Evolutionary conservation across 306 rosid species (phyloP).

Genomic region (Vigna nakashimae): DNA sequence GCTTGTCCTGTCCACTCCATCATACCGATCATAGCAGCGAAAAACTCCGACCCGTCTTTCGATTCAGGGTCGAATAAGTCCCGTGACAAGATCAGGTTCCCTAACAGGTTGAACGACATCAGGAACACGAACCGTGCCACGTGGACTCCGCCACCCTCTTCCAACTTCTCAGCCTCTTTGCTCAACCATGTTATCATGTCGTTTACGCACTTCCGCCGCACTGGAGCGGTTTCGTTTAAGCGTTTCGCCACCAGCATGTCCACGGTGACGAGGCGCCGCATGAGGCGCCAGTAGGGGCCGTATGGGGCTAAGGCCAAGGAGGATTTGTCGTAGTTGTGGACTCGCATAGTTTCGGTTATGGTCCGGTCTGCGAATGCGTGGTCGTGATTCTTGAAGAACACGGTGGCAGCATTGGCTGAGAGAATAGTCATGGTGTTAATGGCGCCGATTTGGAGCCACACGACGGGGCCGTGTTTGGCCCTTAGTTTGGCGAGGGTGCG

Average conservation of each 20-base stretch:
- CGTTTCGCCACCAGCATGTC: conserved; percentile 65
- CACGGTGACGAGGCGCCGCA: conserved; percentile 60
- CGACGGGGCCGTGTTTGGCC: conserved; percentile 52
- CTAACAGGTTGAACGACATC: conserved; percentile 63
- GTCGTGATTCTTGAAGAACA: conserved; percentile 68
- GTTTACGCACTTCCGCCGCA: conserved; percentile 57
- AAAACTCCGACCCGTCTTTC: conserved; percentile 57
- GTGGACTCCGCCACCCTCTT: conserved; percentile 46
- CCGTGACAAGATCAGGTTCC: conserved; percentile 63
- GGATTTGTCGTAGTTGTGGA: conserved; percentile 58
- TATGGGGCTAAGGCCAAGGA: conserved; percentile 70
- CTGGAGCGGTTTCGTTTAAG: conserved; percentile 49
- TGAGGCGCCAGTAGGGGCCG: conserved; percentile 72
- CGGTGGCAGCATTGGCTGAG: conserved; percentile 52
- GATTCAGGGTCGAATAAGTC: conserved; percentile 58
- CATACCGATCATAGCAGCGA: conserved; percentile 48
- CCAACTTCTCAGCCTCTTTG: conserved; percentile 41
- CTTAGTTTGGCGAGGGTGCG: conserved; percentile 51
- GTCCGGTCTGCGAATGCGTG: conserved; percentile 62
- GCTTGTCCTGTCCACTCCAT: conserved; percentile 64
- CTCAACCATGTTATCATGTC: conserved; percentile 62
- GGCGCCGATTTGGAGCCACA: conserved; percentile 67
- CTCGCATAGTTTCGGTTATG: conserved; percentile 55
- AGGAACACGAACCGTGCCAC: conserved; percentile 63
- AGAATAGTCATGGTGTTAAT: conserved; percentile 67